These are phyloP conservation scores for Lichtheimia ornata DNA, from an alignment of 371 early-diverging fungal genomes.

Conservation along the genomic window DNA sequence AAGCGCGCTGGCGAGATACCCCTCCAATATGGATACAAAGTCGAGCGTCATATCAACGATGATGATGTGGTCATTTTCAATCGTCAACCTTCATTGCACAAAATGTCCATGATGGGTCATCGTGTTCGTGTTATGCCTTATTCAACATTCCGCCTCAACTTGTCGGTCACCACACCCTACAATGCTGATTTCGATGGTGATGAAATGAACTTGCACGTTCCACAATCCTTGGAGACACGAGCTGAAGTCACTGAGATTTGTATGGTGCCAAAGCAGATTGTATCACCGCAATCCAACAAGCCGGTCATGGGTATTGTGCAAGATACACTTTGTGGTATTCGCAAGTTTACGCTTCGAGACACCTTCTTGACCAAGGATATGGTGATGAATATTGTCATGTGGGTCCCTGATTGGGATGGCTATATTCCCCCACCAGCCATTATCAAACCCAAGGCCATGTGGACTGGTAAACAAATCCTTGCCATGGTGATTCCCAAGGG, in stretches of 20 bases:
- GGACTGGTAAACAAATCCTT: slow-evolving; percentile 99
- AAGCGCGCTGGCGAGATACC: slow-evolving; percentile 88
- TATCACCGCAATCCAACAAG: slow-evolving; percentile 98
- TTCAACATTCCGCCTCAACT: slow-evolving; percentile 98
- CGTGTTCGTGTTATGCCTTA: slow-evolving; percentile 97
- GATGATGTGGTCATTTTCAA: slow-evolving; percentile 99
- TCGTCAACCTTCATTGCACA: slow-evolving; percentile 99
- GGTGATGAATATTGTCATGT: slow-evolving; percentile 95
- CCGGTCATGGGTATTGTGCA: slow-evolving; percentile 99
- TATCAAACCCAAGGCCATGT: slow-evolving; percentile 93
- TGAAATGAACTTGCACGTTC: slow-evolving; percentile 99
- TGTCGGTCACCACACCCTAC: slow-evolving; percentile 99
- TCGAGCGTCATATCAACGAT: slow-evolving; percentile 97
- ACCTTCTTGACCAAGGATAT: slow-evolving; percentile 89
- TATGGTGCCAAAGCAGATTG: slow-evolving; percentile 98
- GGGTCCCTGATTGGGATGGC: slow-evolving; percentile 97
- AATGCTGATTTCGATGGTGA: slow-evolving; percentile 99
- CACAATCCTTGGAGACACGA: slow-evolving; percentile 94
- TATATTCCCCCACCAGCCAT: slow-evolving; percentile 93
- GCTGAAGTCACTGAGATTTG: slow-evolving; percentile 97
- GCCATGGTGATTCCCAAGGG: slow-evolving; percentile 93
- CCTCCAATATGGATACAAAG: slow-evolving; percentile 93
- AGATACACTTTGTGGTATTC: slow-evolving; percentile 97
- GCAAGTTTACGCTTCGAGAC: slow-evolving; percentile 97
- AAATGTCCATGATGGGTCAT: slow-evolving; percentile 99